Evolutionary conservation across 768 basidiomycete genomes (phyloP).

Genomic region (Leccinum olivaceopallidum): DNA sequence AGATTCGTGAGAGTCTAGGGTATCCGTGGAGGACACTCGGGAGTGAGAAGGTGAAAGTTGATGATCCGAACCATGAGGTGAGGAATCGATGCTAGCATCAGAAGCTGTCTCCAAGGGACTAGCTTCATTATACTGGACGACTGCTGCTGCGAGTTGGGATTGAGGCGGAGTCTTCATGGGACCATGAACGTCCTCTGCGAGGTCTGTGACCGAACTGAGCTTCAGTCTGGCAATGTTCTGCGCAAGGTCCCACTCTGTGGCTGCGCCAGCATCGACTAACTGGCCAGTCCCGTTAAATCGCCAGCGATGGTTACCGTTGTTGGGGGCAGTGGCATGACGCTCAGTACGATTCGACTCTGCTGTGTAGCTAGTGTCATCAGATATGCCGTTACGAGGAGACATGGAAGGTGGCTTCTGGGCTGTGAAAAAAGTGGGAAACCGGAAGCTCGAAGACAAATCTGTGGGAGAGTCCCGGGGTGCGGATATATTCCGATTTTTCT

Average conservation of each 20-base stretch:
- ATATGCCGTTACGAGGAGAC: conserved; percentile 44
- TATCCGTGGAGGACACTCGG: conserved; percentile 82
- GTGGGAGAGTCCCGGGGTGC: conserved; percentile 40
- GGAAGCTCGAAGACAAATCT: conserved; percentile 35
- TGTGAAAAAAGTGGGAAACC: conserved; percentile 31
- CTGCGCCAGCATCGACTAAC: conserved; percentile 52
- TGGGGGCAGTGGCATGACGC: conserved; percentile 37
- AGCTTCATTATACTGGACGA: conserved; percentile 59
- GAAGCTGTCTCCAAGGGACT: conserved; percentile 77
- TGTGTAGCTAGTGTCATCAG: conserved; percentile 22
- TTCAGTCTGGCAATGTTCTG: conserved; percentile 74
- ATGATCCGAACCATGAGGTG: conserved; percentile 68
- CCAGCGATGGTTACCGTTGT: conserved; percentile 53
- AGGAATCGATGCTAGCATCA: conserved; percentile 69
- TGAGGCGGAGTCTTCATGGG: conserved; percentile 70
- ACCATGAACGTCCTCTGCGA: conserved; percentile 47
- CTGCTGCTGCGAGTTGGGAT: conserved; percentile 53
- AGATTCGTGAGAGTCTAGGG: conserved; percentile 61
- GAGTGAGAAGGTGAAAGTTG: conserved; percentile 70
- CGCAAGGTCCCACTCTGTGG: conserved; percentile 68
- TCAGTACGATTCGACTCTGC: conserved; percentile 36
- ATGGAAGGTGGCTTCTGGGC: conserved; percentile 46
- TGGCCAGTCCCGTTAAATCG: conserved; percentile 64
- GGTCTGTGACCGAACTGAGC: conserved; percentile 56
- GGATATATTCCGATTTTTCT: conserved; percentile 51